Conservation (phyloP, 495 filamentous ascomycete genomes). For the Hypoxylon lienhwacheense region DNA sequence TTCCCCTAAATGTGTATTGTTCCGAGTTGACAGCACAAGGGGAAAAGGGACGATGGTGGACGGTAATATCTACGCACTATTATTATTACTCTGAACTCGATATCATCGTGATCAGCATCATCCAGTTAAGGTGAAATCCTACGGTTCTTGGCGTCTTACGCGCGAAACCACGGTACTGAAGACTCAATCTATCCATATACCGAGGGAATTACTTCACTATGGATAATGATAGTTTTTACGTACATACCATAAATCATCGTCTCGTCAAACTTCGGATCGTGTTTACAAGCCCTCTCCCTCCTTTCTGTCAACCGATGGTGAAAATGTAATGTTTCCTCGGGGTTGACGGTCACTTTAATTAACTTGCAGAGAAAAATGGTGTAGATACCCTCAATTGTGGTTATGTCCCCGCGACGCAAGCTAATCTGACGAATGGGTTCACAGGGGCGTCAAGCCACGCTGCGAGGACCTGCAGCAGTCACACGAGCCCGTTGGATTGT, state of each 20-base stretch:
- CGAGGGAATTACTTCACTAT: too few species aligned
- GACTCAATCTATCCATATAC: neutral
- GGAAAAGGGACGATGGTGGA: too few species aligned
- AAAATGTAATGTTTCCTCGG: too few species aligned
- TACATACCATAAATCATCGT: too few species aligned
- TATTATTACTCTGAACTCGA: conserved; percentile 24
- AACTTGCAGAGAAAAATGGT: too few species aligned
- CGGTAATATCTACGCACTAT: conserved; percentile 5
- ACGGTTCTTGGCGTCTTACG: neutral
- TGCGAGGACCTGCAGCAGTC: conserved; percentile 20
- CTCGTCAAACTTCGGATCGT: too few species aligned
- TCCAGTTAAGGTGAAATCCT: neutral
- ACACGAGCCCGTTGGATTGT: conserved; percentile 18
- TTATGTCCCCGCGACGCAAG: conserved; percentile 7
- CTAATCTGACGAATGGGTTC: neutral
- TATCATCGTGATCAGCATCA: conserved; percentile 14
- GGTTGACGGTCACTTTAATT: too few species aligned
- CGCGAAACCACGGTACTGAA: neutral
- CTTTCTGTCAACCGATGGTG: too few species aligned
- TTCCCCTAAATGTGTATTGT: conserved; percentile 13
- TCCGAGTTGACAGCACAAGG: conserved; percentile 14
- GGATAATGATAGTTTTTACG: too few species aligned
- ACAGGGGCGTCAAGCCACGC: conserved; percentile 8
- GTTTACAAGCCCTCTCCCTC: too few species aligned
- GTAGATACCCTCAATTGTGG: conserved; percentile 20